phyloP scores from a whole-genome alignment of 495 filamentous ascomycete genomes.

The Penicillium psychrofluorescens region DNA sequence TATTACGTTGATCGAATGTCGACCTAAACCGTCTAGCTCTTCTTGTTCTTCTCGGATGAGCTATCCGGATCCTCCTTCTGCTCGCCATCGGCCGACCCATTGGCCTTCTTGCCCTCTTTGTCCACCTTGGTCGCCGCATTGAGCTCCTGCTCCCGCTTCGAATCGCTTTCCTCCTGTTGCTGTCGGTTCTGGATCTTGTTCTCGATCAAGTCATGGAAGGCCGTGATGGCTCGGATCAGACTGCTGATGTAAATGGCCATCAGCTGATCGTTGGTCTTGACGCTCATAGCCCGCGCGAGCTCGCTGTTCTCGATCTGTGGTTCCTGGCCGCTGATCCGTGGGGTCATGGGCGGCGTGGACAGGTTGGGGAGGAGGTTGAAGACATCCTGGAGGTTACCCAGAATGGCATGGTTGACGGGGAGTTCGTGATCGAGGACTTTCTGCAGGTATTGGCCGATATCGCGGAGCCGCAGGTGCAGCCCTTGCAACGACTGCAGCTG shows the following conservation, averaged over 20 bases:
- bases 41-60: slow-evolving; percentile 54
- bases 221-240: slow-evolving; percentile 94
- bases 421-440: slow-evolving; percentile 90
- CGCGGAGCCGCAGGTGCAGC: slow-evolving; percentile 86
- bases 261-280: slow-evolving; percentile 98
- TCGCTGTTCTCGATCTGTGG: slow-evolving; percentile 62
- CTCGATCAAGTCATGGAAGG: slow-evolving; percentile 98
- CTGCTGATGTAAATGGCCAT: slow-evolving; percentile 96
- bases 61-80: slow-evolving; percentile 59
- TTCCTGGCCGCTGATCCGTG: slow-evolving; percentile 39
- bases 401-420: slow-evolving; percentile 93
- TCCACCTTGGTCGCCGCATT: slow-evolving; percentile 49
- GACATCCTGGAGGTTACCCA: slow-evolving; percentile 96
- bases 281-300: slow-evolving; percentile 86
- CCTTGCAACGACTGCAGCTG: slow-evolving; percentile 97
- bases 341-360: slow-evolving; percentile 64
- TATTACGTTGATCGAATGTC: too few species aligned
- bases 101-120: slow-evolving; percentile 59
- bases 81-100: slow-evolving; percentile 52
- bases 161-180: slow-evolving; percentile 90
- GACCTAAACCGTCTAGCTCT: slow-evolving; percentile 31
- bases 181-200: slow-evolving; percentile 99
- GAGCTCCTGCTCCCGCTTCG: slow-evolving; percentile 62
- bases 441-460: slow-evolving; percentile 91
- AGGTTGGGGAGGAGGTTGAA: slow-evolving; percentile 98